phyloP scores from a whole-genome alignment of 1,139 yeast species.

The Scheffersomyces segobiensis region DNA sequence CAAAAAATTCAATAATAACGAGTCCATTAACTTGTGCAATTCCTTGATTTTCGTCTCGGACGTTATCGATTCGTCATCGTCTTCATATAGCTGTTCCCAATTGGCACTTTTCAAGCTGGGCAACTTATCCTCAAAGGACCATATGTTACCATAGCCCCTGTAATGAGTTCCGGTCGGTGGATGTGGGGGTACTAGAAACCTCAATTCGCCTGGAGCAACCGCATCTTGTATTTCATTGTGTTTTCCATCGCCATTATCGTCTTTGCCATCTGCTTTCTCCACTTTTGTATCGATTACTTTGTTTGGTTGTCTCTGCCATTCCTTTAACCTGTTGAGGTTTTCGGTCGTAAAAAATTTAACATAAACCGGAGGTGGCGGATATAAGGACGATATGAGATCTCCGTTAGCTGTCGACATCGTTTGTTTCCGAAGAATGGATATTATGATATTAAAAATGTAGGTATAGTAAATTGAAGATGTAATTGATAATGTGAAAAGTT shows the following conservation, averaged over 20 bases:
- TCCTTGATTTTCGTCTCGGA: conserved; percentile 61
- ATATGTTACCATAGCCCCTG: conserved; percentile 77
- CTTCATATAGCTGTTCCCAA: conserved; percentile 62
- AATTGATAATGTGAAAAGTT: not conserved
- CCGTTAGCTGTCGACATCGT: conserved; percentile 22
- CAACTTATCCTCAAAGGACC: conserved; percentile 74
- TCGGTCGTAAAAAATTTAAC: conserved; percentile 66
- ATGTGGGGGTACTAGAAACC: conserved; percentile 63
- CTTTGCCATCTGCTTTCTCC: conserved; percentile 1
- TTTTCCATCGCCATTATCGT: conserved; percentile 1
- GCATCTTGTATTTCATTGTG: conserved; percentile 1
- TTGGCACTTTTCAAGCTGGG: conserved; percentile 70
- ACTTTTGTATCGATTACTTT: conserved; percentile 1
- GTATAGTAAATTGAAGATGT: not conserved
- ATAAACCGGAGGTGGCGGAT: conserved; percentile 86
- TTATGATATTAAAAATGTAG: not conserved
- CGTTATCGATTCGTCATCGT: conserved; percentile 44
- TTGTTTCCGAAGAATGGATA: not conserved
- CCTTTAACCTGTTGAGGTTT: conserved; percentile 43
- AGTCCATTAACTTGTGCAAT: conserved; percentile 67
- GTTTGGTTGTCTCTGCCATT: conserved; percentile 16
- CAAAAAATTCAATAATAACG: conserved; percentile 67
- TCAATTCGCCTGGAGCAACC: conserved; percentile 40
- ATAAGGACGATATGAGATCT: conserved; percentile 61
- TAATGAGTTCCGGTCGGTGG: conserved; percentile 63